Percentiles rank a stretch among this genome's conserved stretches.
Evolutionary conservation across 768 basidiomycete species (phyloP).

Genomic region (Suillus tomentosus): DNA sequence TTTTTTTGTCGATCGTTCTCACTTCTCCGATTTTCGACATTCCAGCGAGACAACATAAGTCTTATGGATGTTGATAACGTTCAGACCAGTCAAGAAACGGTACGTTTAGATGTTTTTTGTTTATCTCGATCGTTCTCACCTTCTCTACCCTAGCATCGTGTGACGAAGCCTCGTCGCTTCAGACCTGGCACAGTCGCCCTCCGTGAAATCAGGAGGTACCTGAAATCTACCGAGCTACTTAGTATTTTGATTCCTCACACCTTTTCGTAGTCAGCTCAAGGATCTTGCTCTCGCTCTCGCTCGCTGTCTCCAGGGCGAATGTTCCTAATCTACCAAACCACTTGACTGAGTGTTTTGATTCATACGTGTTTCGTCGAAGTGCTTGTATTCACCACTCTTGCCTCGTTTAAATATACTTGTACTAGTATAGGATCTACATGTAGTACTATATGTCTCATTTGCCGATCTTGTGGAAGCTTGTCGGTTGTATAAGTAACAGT

Average conservation of each 20-base stretch:
- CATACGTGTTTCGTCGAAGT: background rate
- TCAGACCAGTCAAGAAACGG: too few species aligned
- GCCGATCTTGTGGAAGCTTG: too few species aligned
- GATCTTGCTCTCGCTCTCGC: constrained; percentile 30
- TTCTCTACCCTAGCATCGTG: constrained; percentile 39
- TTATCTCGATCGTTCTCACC: too few species aligned
- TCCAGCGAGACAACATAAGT: too few species aligned
- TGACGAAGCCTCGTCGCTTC: constrained; percentile 96
- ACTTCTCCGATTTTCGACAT: too few species aligned
- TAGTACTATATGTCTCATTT: background rate
- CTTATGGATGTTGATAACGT: too few species aligned
- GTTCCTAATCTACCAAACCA: constrained; percentile 18
- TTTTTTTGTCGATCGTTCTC: too few species aligned
- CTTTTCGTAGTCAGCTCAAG: constrained; percentile 32
- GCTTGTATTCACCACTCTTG: background rate
- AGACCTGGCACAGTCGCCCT: constrained; percentile 89
- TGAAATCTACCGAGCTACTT: constrained; percentile 90
- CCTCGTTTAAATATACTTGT: background rate
- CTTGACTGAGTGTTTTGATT: background rate
- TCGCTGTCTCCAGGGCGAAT: constrained; percentile 35
- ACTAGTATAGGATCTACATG: background rate
- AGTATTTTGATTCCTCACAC: background rate
- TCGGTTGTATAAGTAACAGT: too few species aligned
- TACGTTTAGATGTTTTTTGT: too few species aligned
- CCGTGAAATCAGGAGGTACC: constrained; percentile 90